A percentile compares a stretch with the other conserved stretches of the same genome.
Conservation (phyloP, 108 stramenopile species). For the Seminavis robusta region DNA sequence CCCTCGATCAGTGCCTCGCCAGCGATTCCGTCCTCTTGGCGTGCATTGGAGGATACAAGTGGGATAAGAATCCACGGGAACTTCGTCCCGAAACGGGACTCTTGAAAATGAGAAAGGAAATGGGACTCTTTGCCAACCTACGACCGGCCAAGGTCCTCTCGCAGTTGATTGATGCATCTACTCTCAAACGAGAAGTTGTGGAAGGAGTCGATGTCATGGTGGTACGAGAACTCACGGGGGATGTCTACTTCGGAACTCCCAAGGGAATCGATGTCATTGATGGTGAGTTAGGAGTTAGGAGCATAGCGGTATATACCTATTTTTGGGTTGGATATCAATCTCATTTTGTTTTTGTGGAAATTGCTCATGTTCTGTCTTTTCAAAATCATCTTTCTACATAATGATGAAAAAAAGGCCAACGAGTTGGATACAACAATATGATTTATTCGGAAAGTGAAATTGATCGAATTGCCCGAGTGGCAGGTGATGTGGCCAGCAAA, state of each 20-base stretch:
- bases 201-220: slow-evolving; percentile 98
- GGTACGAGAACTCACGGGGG: slow-evolving; percentile 96
- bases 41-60: slow-evolving; percentile 98
- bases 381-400: too few relatives aligned
- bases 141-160: slow-evolving; percentile 95
- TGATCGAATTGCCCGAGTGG: slow-evolving; percentile 87
- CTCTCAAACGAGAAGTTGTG: slow-evolving; percentile 96
- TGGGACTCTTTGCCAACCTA: slow-evolving; percentile 97
- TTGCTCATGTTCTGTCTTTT: background rate
- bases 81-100: slow-evolving; percentile 94
- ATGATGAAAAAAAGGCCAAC: slow-evolving; percentile 37
- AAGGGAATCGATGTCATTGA: slow-evolving; percentile 93
- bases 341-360: background rate
- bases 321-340: too few relatives aligned
- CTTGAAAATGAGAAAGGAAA: slow-evolving; percentile 92
- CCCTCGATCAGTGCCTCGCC: slow-evolving; percentile 77
- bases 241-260: slow-evolving; percentile 99
- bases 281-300: slow-evolving; percentile 44
- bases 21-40: slow-evolving; percentile 93
- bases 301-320: too few relatives aligned
- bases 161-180: slow-evolving; percentile 93
- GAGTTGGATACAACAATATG: slow-evolving; percentile 98
- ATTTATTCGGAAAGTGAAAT: slow-evolving; percentile 96
- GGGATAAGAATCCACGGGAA: slow-evolving; percentile 95
- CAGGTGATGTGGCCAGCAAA: slow-evolving; percentile 94